A percentile compares a stretch with the other conserved stretches of the same genome.
phyloP scores from a whole-genome alignment of 1,284 basidiomycete genomes.

The Sanghuangporus weigelae region DNA sequence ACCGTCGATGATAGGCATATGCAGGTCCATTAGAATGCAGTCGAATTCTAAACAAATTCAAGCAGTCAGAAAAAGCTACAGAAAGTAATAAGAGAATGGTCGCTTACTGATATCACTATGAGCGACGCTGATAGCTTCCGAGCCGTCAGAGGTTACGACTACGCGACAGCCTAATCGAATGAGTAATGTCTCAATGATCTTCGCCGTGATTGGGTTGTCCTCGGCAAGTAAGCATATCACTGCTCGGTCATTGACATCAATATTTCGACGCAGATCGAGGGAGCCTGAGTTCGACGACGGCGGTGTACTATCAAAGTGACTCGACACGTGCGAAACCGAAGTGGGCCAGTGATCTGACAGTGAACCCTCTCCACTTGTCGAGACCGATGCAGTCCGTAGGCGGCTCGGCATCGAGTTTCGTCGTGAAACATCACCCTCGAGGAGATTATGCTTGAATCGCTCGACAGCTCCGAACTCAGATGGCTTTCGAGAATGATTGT shows the following conservation, averaged over 20 bases:
- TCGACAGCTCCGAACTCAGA: slow-evolving; percentile 84
- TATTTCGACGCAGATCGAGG: slow-evolving; percentile 65
- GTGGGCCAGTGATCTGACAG: slow-evolving; percentile 69
- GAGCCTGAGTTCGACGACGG: slow-evolving; percentile 77
- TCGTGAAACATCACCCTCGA: slow-evolving; percentile 62
- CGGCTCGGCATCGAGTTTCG: slow-evolving; percentile 87
- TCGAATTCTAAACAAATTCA: slow-evolving; percentile 63
- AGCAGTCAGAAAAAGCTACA: background rate
- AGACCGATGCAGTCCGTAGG: slow-evolving; percentile 81
- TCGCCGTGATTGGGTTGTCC: slow-evolving; percentile 95
- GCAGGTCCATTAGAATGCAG: slow-evolving; percentile 84
- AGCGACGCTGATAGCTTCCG: slow-evolving; percentile 93
- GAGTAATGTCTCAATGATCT: slow-evolving; percentile 92
- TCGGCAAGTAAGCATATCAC: slow-evolving; percentile 93
- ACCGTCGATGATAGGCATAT: slow-evolving; percentile 92
- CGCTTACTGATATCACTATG: slow-evolving; percentile 91
- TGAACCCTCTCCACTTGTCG: slow-evolving; percentile 71
- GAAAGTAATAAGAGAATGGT: background rate
- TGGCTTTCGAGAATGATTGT: slow-evolving; percentile 68
- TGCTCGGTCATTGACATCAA: slow-evolving; percentile 69
- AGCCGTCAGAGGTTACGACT: slow-evolving; percentile 92
- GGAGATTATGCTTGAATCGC: slow-evolving; percentile 76
- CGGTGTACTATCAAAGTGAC: slow-evolving; percentile 49
- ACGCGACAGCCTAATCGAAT: slow-evolving; percentile 91
- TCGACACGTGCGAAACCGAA: slow-evolving; percentile 46